These are phyloP conservation scores for Solanum sparsipilum DNA, from an alignment of 257 asterid genomes.

Conservation along the genomic window DNA sequence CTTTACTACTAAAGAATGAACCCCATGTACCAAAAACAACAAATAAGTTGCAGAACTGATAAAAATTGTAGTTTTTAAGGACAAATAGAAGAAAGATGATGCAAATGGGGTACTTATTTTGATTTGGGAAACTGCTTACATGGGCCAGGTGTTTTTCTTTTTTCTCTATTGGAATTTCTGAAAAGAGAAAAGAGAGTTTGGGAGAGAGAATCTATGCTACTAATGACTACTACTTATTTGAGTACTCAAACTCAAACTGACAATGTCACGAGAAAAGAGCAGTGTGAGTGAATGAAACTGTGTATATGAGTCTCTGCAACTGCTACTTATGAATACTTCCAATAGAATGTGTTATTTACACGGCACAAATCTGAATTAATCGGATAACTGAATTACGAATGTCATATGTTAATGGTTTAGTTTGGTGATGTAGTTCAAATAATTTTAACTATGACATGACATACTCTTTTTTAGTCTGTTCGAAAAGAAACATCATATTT, in stretches of 20 bases:
- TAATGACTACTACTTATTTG: neutral
- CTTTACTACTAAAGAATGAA: neutral
- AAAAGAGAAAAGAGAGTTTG: neutral
- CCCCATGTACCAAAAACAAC: neutral
- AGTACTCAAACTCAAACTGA: neutral
- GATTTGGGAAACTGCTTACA: slow-evolving; percentile 37
- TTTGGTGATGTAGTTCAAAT: neutral
- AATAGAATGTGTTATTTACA: neutral
- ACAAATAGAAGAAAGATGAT: slow-evolving; percentile 2
- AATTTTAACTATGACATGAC: neutral
- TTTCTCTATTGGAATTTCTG: neutral
- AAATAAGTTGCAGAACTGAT: neutral
- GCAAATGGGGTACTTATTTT: slow-evolving; percentile 12
- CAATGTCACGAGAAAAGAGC: slow-evolving; percentile 55
- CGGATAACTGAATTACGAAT: accelerated
- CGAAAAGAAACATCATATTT: accelerated
- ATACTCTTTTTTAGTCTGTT: neutral
- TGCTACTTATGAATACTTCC: neutral
- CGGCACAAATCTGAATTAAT: neutral
- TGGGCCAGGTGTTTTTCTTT: slow-evolving; percentile 63
- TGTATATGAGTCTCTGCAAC: slow-evolving; percentile 5
- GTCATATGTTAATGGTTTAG: neutral
- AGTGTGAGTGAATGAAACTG: slow-evolving; percentile 30
- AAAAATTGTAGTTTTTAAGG: neutral
- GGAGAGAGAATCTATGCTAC: neutral